These are phyloP conservation scores for Aureobasidium mangrovei DNA, from an alignment of 2,329 filamentous ascomycete genomes.

Conservation along the genomic window DNA sequence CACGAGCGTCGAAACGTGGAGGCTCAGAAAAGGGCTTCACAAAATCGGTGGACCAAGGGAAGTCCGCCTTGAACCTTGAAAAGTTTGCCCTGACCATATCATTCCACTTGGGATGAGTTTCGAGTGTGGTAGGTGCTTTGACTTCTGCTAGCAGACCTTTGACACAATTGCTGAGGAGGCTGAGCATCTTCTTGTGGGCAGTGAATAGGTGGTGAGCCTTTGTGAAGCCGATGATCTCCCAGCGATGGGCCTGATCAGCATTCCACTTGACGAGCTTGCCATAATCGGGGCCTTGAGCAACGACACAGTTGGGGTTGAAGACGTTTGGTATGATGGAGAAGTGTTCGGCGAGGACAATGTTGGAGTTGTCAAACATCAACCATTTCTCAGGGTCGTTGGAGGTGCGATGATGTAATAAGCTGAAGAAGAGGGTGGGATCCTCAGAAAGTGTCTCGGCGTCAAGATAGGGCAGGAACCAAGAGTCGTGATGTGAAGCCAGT, in stretches of 20 bases:
- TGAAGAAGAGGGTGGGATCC: slow-evolving; percentile 10
- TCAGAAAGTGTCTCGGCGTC: slow-evolving; percentile 14
- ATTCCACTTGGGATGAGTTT: neutral
- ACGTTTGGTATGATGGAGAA: neutral
- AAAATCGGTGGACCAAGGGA: slow-evolving; percentile 1
- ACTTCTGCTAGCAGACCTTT: neutral
- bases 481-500: neutral
- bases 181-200: neutral
- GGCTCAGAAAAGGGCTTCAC: neutral
- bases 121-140: neutral
- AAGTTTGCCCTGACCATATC: neutral
- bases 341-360: slow-evolving; percentile 9
- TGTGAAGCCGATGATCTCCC: slow-evolving; percentile 15
- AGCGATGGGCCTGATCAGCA: slow-evolving; percentile 12
- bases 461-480: slow-evolving; percentile 16
- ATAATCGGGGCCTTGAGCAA: slow-evolving; percentile 7
- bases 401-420: slow-evolving; percentile 16
- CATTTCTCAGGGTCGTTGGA: slow-evolving; percentile 11
- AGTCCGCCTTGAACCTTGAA: neutral
- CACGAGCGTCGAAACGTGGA: neutral
- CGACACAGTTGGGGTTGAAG: slow-evolving; percentile 13
- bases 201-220: slow-evolving; percentile 3
- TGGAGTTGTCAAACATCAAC: slow-evolving; percentile 16
- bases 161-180: neutral
- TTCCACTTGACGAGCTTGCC: slow-evolving; percentile 15